Evolutionary conservation across 1,284 basidiomycete genomes (phyloP).

Genomic region (Veloboletus limbatus): DNA sequence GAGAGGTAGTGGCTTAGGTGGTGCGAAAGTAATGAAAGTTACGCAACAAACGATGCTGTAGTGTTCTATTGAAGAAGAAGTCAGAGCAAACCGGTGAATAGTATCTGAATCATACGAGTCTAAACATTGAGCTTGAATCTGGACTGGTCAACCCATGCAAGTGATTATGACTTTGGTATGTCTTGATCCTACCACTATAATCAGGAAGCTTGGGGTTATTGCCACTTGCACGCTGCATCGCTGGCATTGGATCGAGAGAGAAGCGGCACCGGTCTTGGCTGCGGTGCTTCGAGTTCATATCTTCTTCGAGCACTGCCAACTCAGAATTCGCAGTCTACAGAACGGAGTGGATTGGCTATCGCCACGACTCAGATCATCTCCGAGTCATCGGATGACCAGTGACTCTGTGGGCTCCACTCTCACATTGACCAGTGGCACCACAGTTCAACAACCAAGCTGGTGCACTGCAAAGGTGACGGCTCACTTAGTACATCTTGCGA

Average conservation of each 20-base stretch:
- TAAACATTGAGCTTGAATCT: neutral
- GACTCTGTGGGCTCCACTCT: too few relatives aligned
- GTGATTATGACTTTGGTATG: too few relatives aligned
- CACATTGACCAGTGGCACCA: neutral
- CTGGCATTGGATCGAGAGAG: slow-evolving; percentile 15
- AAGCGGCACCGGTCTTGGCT: slow-evolving; percentile 26
- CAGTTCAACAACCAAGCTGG: too few relatives aligned
- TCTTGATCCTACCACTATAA: slow-evolving; percentile 9
- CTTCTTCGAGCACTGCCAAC: slow-evolving; percentile 23
- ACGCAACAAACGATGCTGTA: slow-evolving; percentile 15
- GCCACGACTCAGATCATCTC: too few relatives aligned
- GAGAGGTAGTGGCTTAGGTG: too few relatives aligned
- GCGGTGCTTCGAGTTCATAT: slow-evolving; percentile 11
- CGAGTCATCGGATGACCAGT: too few relatives aligned
- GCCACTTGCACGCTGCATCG: slow-evolving; percentile 11
- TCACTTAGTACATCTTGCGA: slow-evolving; percentile 2
- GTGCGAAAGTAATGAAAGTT: neutral
- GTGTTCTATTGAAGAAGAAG: slow-evolving; percentile 10
- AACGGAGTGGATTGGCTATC: slow-evolving; percentile 3
- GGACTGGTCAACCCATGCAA: slow-evolving; percentile 2
- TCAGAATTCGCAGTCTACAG: neutral
- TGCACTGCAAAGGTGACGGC: too few relatives aligned
- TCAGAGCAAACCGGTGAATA: neutral
- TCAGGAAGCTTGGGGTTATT: slow-evolving; percentile 10
- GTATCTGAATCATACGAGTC: slow-evolving; percentile 17